Base-by-base conservation (phyloP, 202 grass and related monocot genomes). In the Zoysia matrella region DNA sequence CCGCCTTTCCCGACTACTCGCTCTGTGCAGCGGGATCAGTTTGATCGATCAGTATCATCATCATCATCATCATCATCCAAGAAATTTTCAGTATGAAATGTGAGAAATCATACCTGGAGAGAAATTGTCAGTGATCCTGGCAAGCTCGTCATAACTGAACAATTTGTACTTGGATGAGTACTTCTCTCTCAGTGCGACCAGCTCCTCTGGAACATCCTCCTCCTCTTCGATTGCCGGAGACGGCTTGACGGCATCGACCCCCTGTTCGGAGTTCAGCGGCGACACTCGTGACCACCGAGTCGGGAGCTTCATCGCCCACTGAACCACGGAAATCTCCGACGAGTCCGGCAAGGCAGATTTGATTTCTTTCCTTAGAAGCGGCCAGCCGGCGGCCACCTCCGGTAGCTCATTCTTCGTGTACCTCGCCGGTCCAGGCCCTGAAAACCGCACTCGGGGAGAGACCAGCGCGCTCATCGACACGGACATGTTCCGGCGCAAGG, bases 281-380 rank as follows among this genome's bases (percentile, higher is more conserved):
- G 80, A 80, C 4, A 72, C 67, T 11, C 68, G 49, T 0, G 86
- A 72, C 13, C 80, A 90, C 52, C 95, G 89, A 42, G 56, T 69
- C 1, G 95, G 95, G 7, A 98, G 95, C 73, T 73, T 87, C 95
- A 98, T 95, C 45, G 95, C 90, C 95, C 95, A 95, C 62, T 93
- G 82, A 6, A 90, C 95, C 36, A 94, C 95, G 0, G 92, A 95
- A 0, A 92, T 22, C 54, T 90, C 83, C 0, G 86, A 83, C 61
- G 70, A 71, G 16, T 97, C 86, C 6, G 64, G 53, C 22, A 69
- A 13, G 71, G 74, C 6, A 4, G 62, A 52, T 49, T 66, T 84
- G 68, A 56, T 47, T 47, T 84, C 76, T 75, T 86, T 90, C 58
- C 65, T 75, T 0, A 90, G 83, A 30, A 94, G 81, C 3, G 95